Conservation (phyloP, 2,329 filamentous ascomycete species). For the Fusarium lyarnte region DNA sequence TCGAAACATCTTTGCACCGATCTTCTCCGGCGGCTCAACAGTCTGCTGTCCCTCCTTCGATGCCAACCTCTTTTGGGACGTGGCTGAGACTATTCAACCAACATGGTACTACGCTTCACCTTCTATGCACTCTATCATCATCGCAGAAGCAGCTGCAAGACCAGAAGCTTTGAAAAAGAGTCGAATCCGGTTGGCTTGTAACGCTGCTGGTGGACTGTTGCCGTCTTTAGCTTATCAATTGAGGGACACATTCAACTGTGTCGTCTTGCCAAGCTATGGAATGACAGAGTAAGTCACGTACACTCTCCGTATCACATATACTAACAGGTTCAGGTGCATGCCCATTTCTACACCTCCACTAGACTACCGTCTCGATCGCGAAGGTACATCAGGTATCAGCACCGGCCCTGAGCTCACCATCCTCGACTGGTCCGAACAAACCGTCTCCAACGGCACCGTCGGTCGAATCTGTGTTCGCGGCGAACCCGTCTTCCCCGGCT, state of each 20-base stretch:
- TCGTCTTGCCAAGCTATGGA: conserved; percentile 7
- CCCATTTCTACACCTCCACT: background rate
- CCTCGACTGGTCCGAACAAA: background rate
- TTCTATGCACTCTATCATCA: conserved; percentile 1
- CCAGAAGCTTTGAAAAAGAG: background rate
- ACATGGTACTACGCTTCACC: conserved; percentile 20
- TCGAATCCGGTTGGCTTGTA: background rate
- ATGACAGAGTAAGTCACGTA: conserved; percentile 8
- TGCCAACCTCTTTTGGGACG: conserved; percentile 11
- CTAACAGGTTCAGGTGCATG: background rate
- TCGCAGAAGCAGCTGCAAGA: background rate
- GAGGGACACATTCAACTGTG: background rate
- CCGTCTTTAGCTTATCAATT: background rate
- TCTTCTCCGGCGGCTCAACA: background rate
- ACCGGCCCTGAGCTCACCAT: conserved; percentile 8
- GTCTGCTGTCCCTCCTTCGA: conserved; percentile 9
- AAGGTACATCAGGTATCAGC: conserved; percentile 12
- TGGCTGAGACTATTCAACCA: background rate
- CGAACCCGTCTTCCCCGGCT: background rate
- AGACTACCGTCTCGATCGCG: background rate
- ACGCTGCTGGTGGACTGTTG: background rate
- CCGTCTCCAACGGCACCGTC: background rate
- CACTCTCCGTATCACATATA: accelerated
- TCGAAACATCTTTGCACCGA: background rate
- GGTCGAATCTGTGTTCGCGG: conserved; percentile 10